Conservation (phyloP, 2,329 filamentous ascomycete species). For the Boeremia exigua region DNA sequence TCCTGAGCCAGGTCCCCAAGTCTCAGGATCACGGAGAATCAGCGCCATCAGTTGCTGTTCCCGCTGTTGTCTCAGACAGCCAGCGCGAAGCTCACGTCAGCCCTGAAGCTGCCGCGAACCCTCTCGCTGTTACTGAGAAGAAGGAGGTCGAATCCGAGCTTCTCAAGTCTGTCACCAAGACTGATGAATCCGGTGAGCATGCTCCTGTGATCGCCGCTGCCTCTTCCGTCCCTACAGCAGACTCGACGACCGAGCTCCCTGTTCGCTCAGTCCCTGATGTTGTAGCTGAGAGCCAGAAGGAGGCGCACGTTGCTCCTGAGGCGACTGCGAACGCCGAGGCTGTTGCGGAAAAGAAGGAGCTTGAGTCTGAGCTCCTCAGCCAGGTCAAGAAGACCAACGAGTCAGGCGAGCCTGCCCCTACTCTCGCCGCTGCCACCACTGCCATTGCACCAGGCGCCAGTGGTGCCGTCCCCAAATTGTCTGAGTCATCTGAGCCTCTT, state of each 20-base stretch:
- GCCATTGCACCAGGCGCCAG: slow-evolving; percentile 41
- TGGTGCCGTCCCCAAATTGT: slow-evolving; percentile 9
- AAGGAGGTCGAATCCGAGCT: slow-evolving; percentile 74
- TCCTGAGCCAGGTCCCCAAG: slow-evolving; percentile 53
- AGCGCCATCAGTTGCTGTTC: slow-evolving; percentile 26
- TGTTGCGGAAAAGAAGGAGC: slow-evolving; percentile 72
- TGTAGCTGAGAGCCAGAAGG: slow-evolving; percentile 74
- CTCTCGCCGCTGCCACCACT: slow-evolving; percentile 44
- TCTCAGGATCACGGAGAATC: slow-evolving; percentile 49
- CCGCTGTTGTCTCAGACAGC: slow-evolving; percentile 64
- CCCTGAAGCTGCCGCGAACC: slow-evolving; percentile 70
- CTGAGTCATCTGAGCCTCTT: slow-evolving; percentile 5
- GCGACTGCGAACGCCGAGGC: slow-evolving; percentile 69
- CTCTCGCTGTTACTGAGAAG: slow-evolving; percentile 73
- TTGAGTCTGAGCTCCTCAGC: slow-evolving; percentile 75
- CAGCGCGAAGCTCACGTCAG: slow-evolving; percentile 67
- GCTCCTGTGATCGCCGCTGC: slow-evolving; percentile 29
- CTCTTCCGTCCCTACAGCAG: slow-evolving; percentile 20
- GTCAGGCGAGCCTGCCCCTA: slow-evolving; percentile 54
- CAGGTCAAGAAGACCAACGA: slow-evolving; percentile 58
- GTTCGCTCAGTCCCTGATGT: slow-evolving; percentile 58
- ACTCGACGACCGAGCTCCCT: slow-evolving; percentile 33
- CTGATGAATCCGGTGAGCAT: slow-evolving; percentile 49
- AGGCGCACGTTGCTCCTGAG: slow-evolving; percentile 67
- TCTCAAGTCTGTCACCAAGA: slow-evolving; percentile 45